Evolutionary conservation across 2,329 filamentous ascomycete genomes (phyloP).

Genomic region (Bipolaris sorokiniana): DNA sequence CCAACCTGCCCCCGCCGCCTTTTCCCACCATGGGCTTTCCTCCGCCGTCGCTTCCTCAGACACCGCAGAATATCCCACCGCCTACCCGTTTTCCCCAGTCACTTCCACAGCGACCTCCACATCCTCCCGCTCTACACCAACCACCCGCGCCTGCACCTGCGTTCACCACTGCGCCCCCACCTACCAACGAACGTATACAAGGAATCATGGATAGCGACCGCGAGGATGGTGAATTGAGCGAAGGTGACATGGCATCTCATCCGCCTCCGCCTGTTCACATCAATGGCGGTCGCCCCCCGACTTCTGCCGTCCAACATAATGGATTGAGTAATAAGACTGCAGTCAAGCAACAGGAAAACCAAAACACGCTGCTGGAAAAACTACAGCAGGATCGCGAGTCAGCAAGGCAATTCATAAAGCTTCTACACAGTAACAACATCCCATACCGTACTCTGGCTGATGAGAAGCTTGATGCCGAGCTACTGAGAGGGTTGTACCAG

Average conservation of each 20-base stretch:
- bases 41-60: constrained; percentile 33
- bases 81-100: constrained; percentile 24
- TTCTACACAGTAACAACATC: constrained; percentile 65
- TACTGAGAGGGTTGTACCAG: constrained; percentile 37
- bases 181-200: constrained; percentile 33
- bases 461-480: constrained; percentile 36
- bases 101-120: constrained; percentile 10
- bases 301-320: constrained; percentile 10
- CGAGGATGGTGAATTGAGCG: constrained; percentile 81
- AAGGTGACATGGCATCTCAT: constrained; percentile 47
- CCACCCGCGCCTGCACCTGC: constrained; percentile 7
- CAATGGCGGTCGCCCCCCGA: constrained; percentile 38
- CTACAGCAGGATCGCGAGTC: constrained; percentile 38
- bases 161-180: not conserved
- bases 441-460: constrained; percentile 70
- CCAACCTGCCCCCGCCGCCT: constrained; percentile 29
- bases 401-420: constrained; percentile 46
- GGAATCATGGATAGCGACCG: constrained; percentile 52
- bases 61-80: constrained; percentile 24
- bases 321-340: constrained; percentile 24
- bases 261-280: constrained; percentile 17
- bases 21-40: constrained; percentile 21
- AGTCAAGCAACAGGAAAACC: constrained; percentile 8
- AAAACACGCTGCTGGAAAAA: constrained; percentile 12
- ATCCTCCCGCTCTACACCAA: constrained; percentile 8